These are phyloP conservation scores for Kurtzmaniella quercitrusa DNA, from an alignment of 1,139 yeast genomes.

Conservation along the genomic window DNA sequence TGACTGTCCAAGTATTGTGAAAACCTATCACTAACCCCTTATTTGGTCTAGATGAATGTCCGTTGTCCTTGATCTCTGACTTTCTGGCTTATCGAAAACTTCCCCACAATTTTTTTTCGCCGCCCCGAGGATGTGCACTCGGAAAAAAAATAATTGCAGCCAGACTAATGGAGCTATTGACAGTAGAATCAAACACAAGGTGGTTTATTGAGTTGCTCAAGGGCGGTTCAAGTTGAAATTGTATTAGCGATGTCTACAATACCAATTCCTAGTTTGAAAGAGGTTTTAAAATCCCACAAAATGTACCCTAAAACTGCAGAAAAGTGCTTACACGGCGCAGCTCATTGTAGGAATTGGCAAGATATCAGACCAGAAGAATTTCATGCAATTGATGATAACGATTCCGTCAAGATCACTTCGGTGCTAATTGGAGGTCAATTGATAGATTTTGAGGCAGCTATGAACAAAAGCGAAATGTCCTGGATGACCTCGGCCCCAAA, in stretches of 20 bases:
- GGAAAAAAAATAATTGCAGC: background rate
- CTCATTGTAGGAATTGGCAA: background rate
- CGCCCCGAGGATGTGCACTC: background rate
- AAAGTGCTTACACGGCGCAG: background rate
- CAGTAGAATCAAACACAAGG: too few species aligned
- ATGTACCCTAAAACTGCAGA: background rate
- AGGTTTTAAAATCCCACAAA: background rate
- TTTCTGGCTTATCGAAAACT: background rate
- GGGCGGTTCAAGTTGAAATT: too few species aligned
- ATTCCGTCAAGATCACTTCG: background rate
- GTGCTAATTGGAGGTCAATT: background rate
- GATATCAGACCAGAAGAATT: background rate
- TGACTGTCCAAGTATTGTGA: too few species aligned
- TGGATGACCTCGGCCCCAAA: background rate
- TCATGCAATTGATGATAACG: too few species aligned
- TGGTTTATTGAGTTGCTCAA: too few species aligned
- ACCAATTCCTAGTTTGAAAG: background rate
- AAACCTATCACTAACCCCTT: too few species aligned
- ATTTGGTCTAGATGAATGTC: too few species aligned
- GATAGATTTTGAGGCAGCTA: background rate
- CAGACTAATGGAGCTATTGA: background rate
- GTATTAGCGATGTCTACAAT: background rate
- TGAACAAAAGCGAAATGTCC: background rate
- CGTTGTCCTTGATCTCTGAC: too few species aligned
- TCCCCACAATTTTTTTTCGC: background rate